Evolutionary conservation across 148 eudicot genomes (phyloP), one percentile per base, ranked within the genome.

Genomic region (Polygonum aviculare): DNA sequence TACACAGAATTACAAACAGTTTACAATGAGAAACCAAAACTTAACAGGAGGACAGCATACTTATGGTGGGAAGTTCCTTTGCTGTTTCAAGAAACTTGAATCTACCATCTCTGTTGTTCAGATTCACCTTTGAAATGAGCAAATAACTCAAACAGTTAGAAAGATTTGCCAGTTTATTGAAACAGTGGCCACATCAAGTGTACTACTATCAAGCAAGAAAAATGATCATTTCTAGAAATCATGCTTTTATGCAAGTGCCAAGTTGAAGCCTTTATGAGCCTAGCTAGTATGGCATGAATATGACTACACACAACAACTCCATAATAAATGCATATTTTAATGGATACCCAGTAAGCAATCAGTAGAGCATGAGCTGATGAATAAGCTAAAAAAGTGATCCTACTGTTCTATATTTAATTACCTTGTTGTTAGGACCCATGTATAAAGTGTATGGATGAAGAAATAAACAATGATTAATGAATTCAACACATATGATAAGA

Each of bases 21-120:
- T 6, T 67, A 67, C 21, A 51, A 6, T 18, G 19, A 51, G 16
- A 15, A 14, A 14, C n/a, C 16, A 51, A n/a, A 51, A 36, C 26
- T 5, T 0, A 77, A 31, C 39, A 73, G 49, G 19, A 75, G 14
- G 39, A 39, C 59, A 38, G 73, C 93, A 84, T 86, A 92, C 97
- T 92, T 40, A 92, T 88, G 47, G 89, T 92, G 26, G 97, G 97
- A 78, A 92, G 87, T 76, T 88, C 90, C 73, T 86, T 86, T 39
- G 88, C 81, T 57, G 77, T 77, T 76, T 92, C 90, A 69, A 92
- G 90, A 83, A 90, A 85, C 79, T 84, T 86, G 81, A 85, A 87
- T 74, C 90, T 80, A 62, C 83, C 87, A 78, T 84, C 73, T 39
- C 83, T 85, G 81, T 89, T 92, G 45, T 72, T 70, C 10, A 75